These are phyloP conservation scores for Takashimella tepidaria DNA, from an alignment of 1,284 basidiomycete species.

Conservation along the genomic window DNA sequence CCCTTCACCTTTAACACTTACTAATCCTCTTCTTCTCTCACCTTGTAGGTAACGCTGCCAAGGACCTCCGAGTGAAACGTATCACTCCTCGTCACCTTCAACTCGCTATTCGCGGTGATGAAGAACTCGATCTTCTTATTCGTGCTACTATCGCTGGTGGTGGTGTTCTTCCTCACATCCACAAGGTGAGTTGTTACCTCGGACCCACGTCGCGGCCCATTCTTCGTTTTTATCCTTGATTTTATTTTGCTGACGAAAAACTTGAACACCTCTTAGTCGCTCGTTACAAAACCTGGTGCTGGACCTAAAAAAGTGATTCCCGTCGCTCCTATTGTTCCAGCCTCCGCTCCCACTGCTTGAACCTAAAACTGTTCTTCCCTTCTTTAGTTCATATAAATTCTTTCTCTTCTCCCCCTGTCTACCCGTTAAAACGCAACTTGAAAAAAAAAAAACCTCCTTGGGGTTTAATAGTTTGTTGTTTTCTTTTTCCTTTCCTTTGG, in stretches of 20 bases:
- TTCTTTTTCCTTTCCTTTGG: conserved; percentile 6
- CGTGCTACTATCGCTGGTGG: conserved; percentile 62
- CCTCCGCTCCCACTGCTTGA: not conserved
- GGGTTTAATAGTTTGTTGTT: not conserved
- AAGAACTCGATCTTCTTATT: conserved; percentile 55
- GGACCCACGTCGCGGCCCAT: too few relatives aligned
- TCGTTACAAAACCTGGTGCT: conserved; percentile 25
- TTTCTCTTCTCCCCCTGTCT: too few relatives aligned
- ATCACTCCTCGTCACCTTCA: conserved; percentile 78
- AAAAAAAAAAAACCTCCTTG: not conserved
- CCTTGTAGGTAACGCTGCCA: conserved; percentile 83
- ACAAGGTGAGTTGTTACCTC: conserved; percentile 66
- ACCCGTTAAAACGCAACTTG: too few relatives aligned
- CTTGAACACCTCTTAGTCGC: conserved; percentile 17
- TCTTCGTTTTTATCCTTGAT: not conserved
- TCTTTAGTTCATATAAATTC: not conserved
- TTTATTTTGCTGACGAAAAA: conserved; percentile 3
- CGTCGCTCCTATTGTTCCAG: too few relatives aligned
- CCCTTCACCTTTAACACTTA: not conserved
- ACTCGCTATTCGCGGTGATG: conserved; percentile 83
- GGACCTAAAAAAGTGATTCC: conserved; percentile 20
- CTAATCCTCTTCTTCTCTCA: not conserved
- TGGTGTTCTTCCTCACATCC: conserved; percentile 94
- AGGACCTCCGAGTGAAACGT: conserved; percentile 91
- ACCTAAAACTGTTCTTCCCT: conserved; percentile 6